phyloP scores from a whole-genome alignment of 257 asterid genomes.

The Vinca minor region DNA sequence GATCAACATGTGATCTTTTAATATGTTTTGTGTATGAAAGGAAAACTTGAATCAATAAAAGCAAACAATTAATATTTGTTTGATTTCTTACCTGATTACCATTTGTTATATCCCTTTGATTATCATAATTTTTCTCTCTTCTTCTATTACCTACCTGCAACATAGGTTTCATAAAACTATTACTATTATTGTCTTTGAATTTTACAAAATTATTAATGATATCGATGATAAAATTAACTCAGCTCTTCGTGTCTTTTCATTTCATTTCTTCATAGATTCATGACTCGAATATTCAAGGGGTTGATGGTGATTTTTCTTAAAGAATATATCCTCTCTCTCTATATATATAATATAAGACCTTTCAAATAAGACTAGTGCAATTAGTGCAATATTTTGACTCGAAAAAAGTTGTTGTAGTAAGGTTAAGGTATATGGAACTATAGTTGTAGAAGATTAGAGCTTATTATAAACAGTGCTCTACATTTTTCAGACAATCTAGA shows the following conservation, averaged over 20 bases:
- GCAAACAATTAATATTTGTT: background rate
- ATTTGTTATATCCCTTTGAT: conserved; percentile 19
- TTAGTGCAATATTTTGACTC: too few relatives aligned
- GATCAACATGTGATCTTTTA: background rate
- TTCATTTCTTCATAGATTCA: too few relatives aligned
- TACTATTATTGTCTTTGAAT: too few relatives aligned
- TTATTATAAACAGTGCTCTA: too few relatives aligned
- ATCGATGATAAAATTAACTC: too few relatives aligned
- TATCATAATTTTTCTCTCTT: conserved; percentile 22
- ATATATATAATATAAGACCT: too few relatives aligned
- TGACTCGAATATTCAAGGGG: too few relatives aligned
- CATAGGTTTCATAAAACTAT: background rate
- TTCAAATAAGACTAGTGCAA: background rate
- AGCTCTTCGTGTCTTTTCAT: too few relatives aligned
- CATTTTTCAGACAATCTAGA: background rate
- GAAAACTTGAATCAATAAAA: background rate
- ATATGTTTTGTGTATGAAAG: background rate
- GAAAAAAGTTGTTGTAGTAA: too few relatives aligned
- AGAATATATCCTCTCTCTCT: background rate
- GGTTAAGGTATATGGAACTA: too few relatives aligned
- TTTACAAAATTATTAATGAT: too few relatives aligned
- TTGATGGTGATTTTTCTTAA: background rate
- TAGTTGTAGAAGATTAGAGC: too few relatives aligned
- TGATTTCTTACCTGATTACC: conserved; percentile 22
- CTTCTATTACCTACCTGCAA: conserved; percentile 33